Conservation (phyloP, 1,284 basidiomycete species). For the Malassezia vespertilionis region DNA sequence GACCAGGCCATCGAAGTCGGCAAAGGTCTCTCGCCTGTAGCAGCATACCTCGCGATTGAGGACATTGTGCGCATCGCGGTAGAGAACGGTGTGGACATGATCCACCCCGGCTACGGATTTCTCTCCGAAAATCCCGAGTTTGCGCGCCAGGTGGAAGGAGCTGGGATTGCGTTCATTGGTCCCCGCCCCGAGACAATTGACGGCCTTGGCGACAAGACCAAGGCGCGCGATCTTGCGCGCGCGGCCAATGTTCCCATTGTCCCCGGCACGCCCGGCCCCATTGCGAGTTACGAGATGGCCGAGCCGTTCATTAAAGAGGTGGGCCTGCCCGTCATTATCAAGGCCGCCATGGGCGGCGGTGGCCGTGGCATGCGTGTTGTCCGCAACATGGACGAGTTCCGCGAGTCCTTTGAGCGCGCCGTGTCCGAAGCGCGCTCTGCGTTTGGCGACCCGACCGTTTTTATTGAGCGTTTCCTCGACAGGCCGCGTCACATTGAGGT, state of each 20-base stretch:
- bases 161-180: conserved; percentile 92
- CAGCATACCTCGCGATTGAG: conserved; percentile 90
- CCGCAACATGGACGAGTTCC: conserved; percentile 78
- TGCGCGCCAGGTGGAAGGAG: conserved; percentile 89
- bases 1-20: conserved; percentile 99
- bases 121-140: conserved; percentile 92
- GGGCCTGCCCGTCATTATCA: conserved; percentile 88
- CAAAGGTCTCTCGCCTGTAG: conserved; percentile 85
- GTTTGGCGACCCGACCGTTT: conserved; percentile 95
- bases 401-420: conserved; percentile 80
- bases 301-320: conserved; percentile 82
- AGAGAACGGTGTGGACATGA: conserved; percentile 98
- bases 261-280: conserved; percentile 90
- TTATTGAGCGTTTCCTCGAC: conserved; percentile 89
- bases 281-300: conserved; percentile 70
- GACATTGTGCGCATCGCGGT: conserved; percentile 64
- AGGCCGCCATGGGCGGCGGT: conserved; percentile 96
- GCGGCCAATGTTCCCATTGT: conserved; percentile 70
- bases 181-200: conserved; percentile 94
- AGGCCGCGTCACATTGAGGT: conserved; percentile 95
- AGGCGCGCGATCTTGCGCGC: conserved; percentile 55
- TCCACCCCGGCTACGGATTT: conserved; percentile 82
- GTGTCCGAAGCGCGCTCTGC: conserved; percentile 89
- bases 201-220: conserved; percentile 95
- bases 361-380: conserved; percentile 98